phyloP scores from a whole-genome alignment of 208 protist genomes.

The Crithidia expoeki region DNA sequence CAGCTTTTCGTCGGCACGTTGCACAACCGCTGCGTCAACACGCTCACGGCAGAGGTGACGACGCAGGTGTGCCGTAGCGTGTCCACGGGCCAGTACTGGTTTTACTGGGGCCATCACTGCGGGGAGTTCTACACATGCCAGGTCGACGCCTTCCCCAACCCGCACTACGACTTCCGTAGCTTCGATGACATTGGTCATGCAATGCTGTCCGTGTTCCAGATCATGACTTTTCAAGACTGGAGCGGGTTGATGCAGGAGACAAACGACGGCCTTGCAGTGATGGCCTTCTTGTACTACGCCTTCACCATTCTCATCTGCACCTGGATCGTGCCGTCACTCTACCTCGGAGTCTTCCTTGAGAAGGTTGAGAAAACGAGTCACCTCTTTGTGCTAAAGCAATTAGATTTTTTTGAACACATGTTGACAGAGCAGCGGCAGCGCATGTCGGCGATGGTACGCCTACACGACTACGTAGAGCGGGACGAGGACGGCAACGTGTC shows the following conservation, averaged over 20 bases:
- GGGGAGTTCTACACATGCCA: conserved; percentile 54
- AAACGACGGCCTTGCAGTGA: conserved; percentile 62
- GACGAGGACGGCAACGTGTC: conserved; percentile 68
- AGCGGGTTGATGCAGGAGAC: conserved; percentile 81
- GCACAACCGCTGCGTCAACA: conserved; percentile 80
- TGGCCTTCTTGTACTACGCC: conserved; percentile 85
- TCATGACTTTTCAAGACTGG: conserved; percentile 93
- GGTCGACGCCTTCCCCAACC: conserved; percentile 61
- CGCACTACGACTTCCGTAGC: conserved; percentile 83
- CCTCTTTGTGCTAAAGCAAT: conserved; percentile 79
- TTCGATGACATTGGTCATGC: conserved; percentile 93
- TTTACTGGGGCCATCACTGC: conserved; percentile 83
- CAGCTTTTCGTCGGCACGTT: conserved; percentile 86
- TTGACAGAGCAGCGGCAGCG: conserved; percentile 77
- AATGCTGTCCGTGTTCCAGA: conserved; percentile 86
- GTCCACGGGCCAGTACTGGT: conserved; percentile 60
- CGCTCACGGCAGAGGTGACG: conserved; percentile 53
- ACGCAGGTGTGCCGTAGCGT: conserved; percentile 64
- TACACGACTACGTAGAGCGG: conserved; percentile 80
- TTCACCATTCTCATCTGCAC: conserved; percentile 85
- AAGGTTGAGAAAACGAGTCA: conserved; percentile 84
- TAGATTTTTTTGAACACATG: conserved; percentile 81
- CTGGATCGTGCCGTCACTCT: conserved; percentile 89
- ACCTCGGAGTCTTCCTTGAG: conserved; percentile 89
- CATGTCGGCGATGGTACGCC: conserved; percentile 57